A percentile compares a stretch with the other conserved stretches of the same genome.
These are phyloP conservation scores for Simplicillium sp. DNA, from an alignment of 2,329 filamentous ascomycete species.

Conservation along the genomic window DNA sequence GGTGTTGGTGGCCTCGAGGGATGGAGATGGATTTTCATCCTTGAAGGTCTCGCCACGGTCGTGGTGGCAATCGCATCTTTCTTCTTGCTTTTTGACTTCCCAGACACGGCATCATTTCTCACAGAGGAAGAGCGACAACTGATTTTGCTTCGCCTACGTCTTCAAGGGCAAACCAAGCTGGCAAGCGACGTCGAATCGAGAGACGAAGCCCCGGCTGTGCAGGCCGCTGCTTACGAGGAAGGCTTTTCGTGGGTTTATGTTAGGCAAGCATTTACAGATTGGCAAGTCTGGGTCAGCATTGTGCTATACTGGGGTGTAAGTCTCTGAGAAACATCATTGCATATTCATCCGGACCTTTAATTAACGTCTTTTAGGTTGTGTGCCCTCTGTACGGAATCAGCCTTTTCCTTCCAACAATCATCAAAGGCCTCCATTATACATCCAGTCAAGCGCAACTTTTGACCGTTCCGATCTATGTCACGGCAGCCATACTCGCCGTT, in stretches of 20 bases:
- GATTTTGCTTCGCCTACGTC: constrained; percentile 52
- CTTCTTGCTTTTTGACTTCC: constrained; percentile 72
- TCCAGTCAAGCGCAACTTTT: constrained; percentile 53
- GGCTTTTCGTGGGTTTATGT: constrained; percentile 64
- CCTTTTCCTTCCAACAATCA: constrained; percentile 53
- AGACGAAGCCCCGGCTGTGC: constrained; percentile 7
- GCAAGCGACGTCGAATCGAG: background rate
- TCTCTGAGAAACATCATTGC: too few relatives aligned
- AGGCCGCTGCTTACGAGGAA: constrained; percentile 51
- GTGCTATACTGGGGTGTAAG: constrained; percentile 52
- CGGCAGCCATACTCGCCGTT: constrained; percentile 51
- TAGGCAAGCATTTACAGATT: constrained; percentile 59
- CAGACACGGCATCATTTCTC: constrained; percentile 63
- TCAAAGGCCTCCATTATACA: constrained; percentile 47
- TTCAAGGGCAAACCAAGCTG: constrained; percentile 3
- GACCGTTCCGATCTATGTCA: constrained; percentile 51
- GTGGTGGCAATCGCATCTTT: constrained; percentile 55
- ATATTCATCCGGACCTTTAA: background rate
- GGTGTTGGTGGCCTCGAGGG: constrained; percentile 42
- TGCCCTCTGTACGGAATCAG: constrained; percentile 46
- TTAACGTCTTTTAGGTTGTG: constrained; percentile 25
- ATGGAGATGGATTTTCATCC: constrained; percentile 55
- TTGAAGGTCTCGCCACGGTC: constrained; percentile 60
- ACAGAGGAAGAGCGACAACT: constrained; percentile 55
- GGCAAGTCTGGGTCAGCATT: constrained; percentile 55